These are phyloP conservation scores for Lophiotrema nucula DNA, from an alignment of 495 filamentous ascomycete genomes.

Conservation along the genomic window DNA sequence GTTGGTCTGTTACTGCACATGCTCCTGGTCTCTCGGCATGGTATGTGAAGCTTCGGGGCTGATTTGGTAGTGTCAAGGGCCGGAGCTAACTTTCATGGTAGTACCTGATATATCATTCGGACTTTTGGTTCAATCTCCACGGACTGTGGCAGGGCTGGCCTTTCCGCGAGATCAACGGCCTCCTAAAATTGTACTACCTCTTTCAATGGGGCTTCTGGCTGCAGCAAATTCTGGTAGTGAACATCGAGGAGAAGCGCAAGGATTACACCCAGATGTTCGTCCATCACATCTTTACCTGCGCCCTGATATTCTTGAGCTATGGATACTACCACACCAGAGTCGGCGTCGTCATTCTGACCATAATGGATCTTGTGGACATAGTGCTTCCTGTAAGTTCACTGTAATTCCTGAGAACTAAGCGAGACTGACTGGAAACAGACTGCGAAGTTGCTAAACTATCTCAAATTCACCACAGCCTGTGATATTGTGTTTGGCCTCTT, in stretches of 20 bases:
- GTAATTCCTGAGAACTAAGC: too few relatives aligned
- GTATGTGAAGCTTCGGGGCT: slow-evolving; percentile 52
- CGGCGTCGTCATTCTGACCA: slow-evolving; percentile 80
- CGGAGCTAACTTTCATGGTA: slow-evolving; percentile 38
- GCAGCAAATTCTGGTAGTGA: slow-evolving; percentile 89
- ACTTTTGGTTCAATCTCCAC: slow-evolving; percentile 72
- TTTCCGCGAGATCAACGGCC: slow-evolving; percentile 63
- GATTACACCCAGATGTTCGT: slow-evolving; percentile 95
- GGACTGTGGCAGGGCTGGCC: slow-evolving; percentile 87
- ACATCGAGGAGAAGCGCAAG: slow-evolving; percentile 90
- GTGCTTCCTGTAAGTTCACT: slow-evolving; percentile 69
- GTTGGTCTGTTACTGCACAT: slow-evolving; percentile 73
- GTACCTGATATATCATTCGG: slow-evolving; percentile 77
- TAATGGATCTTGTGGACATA: slow-evolving; percentile 94
- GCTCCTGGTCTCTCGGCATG: slow-evolving; percentile 81
- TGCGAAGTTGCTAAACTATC: slow-evolving; percentile 94
- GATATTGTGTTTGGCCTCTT: slow-evolving; percentile 84
- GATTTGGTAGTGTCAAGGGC: neutral
- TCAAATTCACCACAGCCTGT: slow-evolving; percentile 71
- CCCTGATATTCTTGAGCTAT: slow-evolving; percentile 76
- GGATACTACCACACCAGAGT: slow-evolving; percentile 80
- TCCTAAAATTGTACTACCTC: slow-evolving; percentile 88
- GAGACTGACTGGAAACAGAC: too few relatives aligned
- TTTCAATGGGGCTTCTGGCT: slow-evolving; percentile 90
- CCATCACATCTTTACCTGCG: slow-evolving; percentile 87